Conservation (phyloP, 768 basidiomycete species). For the Termitomyces sp. region DNA sequence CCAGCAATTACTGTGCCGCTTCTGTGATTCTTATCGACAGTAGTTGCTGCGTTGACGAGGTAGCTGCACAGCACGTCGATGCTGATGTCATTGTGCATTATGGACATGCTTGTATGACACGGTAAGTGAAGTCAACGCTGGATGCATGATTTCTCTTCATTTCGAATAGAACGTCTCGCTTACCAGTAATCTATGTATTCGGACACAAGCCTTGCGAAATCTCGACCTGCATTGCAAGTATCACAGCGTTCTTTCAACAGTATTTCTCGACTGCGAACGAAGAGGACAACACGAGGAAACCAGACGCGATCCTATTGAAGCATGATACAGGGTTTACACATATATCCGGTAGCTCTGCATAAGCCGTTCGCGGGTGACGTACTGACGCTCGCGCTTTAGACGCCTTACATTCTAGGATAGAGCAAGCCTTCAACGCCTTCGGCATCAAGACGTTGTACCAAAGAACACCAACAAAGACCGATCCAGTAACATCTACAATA, state of each 20-base stretch:
- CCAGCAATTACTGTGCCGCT: constrained; percentile 8
- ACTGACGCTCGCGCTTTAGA: constrained; percentile 21
- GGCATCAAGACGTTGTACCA: constrained; percentile 30
- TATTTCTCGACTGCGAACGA: background rate
- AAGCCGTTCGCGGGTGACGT: too few species aligned
- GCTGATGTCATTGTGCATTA: constrained; percentile 21
- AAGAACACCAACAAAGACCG: constrained; percentile 22
- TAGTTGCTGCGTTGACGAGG: constrained; percentile 96
- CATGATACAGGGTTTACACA: constrained; percentile 80
- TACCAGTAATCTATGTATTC: constrained; percentile 90
- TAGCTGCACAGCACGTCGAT: constrained; percentile 90
- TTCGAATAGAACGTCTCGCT: constrained; percentile 63
- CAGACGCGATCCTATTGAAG: constrained; percentile 46
- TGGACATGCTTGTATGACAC: constrained; percentile 84
- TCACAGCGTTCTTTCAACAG: constrained; percentile 29
- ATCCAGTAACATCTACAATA: constrained; percentile 1
- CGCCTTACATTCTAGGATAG: constrained; percentile 23
- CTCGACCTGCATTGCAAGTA: constrained; percentile 37
- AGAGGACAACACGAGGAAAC: constrained; percentile 6
- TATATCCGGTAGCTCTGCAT: constrained; percentile 41
- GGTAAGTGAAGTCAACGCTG: constrained; percentile 43
- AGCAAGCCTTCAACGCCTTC: constrained; percentile 18
- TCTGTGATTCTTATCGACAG: constrained; percentile 4
- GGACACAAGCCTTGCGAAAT: constrained; percentile 67
- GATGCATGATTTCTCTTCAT: background rate